phyloP scores from a whole-genome alignment of 2,329 filamentous ascomycete species.

The Eutypa lata region DNA sequence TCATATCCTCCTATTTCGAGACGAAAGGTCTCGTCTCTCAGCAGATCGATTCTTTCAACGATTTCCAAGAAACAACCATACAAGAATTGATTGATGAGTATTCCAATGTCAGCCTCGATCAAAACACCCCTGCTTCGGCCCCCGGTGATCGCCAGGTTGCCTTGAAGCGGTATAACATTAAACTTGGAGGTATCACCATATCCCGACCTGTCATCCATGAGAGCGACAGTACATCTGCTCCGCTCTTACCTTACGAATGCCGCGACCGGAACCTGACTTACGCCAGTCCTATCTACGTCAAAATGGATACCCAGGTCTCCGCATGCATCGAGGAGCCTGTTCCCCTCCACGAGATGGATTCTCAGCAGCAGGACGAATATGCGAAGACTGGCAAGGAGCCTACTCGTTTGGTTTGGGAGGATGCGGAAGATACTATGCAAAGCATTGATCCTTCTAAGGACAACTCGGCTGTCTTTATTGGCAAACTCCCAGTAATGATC shows the following conservation, averaged over 20 bases:
- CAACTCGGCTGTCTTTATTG: slow-evolving; percentile 78
- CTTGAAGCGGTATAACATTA: slow-evolving; percentile 89
- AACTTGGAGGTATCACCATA: slow-evolving; percentile 86
- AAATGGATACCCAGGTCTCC: slow-evolving; percentile 80
- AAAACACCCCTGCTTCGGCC: slow-evolving; percentile 73
- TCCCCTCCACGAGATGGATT: slow-evolving; percentile 65
- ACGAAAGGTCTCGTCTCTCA: slow-evolving; percentile 94
- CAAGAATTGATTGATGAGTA: slow-evolving; percentile 94
- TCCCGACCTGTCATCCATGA: slow-evolving; percentile 89
- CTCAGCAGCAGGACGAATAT: slow-evolving; percentile 56
- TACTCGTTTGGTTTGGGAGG: slow-evolving; percentile 58
- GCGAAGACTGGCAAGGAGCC: slow-evolving; percentile 54
- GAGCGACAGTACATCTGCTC: slow-evolving; percentile 81
- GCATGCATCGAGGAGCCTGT: slow-evolving; percentile 76
- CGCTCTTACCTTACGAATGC: slow-evolving; percentile 90
- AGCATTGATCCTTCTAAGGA: slow-evolving; percentile 53
- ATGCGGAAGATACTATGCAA: slow-evolving; percentile 52
- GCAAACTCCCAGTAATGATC: slow-evolving; percentile 95
- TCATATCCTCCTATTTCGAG: slow-evolving; percentile 96
- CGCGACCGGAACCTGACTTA: slow-evolving; percentile 95
- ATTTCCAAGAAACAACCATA: slow-evolving; percentile 91
- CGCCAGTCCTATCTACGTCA: slow-evolving; percentile 84
- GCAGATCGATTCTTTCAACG: slow-evolving; percentile 97
- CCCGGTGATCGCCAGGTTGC: slow-evolving; percentile 76
- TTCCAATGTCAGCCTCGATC: slow-evolving; percentile 86